A percentile compares a stretch with the other conserved stretches of the same genome.
phyloP scores from a whole-genome alignment of 805 yeast genomes.

The Torulaspora franciscae region DNA sequence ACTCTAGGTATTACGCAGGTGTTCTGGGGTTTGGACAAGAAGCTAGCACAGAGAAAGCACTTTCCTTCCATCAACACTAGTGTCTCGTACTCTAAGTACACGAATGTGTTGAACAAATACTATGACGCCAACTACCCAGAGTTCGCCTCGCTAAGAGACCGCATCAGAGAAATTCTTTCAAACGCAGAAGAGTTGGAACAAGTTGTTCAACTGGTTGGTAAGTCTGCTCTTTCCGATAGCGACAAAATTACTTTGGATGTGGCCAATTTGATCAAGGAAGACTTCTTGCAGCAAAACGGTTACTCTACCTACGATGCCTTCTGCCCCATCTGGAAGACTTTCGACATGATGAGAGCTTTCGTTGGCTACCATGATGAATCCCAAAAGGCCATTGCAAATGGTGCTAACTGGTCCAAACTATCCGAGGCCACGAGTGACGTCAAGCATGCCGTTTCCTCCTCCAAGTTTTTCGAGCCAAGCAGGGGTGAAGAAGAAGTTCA shows the following conservation, averaged over 20 bases:
- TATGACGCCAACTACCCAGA: conserved; percentile 86
- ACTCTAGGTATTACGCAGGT: conserved; percentile 99
- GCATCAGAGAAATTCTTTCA: conserved; percentile 88
- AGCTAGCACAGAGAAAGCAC: conserved; percentile 98
- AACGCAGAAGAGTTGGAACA: conserved; percentile 98
- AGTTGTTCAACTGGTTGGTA: conserved; percentile 98
- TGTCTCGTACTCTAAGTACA: conserved; percentile 94
- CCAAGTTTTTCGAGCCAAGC: conserved; percentile 94
- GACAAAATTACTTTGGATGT: conserved; percentile 97
- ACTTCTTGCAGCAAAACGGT: conserved; percentile 98
- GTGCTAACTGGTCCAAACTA: conserved; percentile 91
- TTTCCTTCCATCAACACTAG: conserved; percentile 98
- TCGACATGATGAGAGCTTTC: conserved; percentile 95
- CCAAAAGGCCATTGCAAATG: conserved; percentile 90
- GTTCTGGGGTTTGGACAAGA: conserved; percentile 99
- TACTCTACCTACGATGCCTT: conserved; percentile 96
- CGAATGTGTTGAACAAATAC: conserved; percentile 76
- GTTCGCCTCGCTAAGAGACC: conserved; percentile 84
- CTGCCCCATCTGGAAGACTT: conserved; percentile 99
- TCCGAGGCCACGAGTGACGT: conserved; percentile 85
- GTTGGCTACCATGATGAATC: conserved; percentile 93
- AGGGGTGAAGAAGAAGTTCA: conserved; percentile 77
- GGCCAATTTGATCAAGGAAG: conserved; percentile 87
- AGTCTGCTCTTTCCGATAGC: conserved; percentile 92
- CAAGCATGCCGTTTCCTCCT: conserved; percentile 87